Evolutionary conservation across 1,139 yeast species (phyloP), one percentile per base, ranked within the genome.

Genomic region (Nakaseomyces nivariensis): DNA sequence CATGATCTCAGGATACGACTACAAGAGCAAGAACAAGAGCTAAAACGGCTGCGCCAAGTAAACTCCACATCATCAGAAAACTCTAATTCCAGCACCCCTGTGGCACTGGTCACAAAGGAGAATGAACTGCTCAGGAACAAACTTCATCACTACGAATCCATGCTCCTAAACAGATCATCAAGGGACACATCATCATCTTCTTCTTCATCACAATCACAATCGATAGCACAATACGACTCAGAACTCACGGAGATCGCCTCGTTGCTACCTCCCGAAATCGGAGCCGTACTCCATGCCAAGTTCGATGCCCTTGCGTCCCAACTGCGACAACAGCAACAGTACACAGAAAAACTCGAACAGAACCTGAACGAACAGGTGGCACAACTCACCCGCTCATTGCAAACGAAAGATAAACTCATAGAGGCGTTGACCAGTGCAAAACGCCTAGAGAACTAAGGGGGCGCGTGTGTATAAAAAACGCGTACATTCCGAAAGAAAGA

Each of bases 381-480:
- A 47, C 87, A 81, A 50, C 70, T 89, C 58, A 76, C 76, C 58
- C 84, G 79, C 52, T 72, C 77, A 47, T 67, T 86, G 48, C 75
- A 76, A 49, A 78, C 79, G 57, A 89, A 88, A 64, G 95, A 88
- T 58, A 82, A 82, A 48, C 81, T 89, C 54, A 86, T 89, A 51
- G 78, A 78, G 54, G 89, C 94, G 8, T 71, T 89, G 46, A 79
- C 82, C 43, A 77, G 81, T 50, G 77, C 83, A 1, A 72, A 78
- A 37, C 72, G 79, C 54, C 67, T 79, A 47, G 71, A 85, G 37
- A 73, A 69, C 33, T 10, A 11, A 33, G 13, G 10, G 10, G 22
- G 22, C 22, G 22, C 22, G 22, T 17, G 22, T 17, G 22, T 17
- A 17, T 17, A 17, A 17, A 17, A 17, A 17, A 17, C 22, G 22